phyloP scores from a whole-genome alignment of 2,329 filamentous ascomycete genomes.

The Fusarium setosum region DNA sequence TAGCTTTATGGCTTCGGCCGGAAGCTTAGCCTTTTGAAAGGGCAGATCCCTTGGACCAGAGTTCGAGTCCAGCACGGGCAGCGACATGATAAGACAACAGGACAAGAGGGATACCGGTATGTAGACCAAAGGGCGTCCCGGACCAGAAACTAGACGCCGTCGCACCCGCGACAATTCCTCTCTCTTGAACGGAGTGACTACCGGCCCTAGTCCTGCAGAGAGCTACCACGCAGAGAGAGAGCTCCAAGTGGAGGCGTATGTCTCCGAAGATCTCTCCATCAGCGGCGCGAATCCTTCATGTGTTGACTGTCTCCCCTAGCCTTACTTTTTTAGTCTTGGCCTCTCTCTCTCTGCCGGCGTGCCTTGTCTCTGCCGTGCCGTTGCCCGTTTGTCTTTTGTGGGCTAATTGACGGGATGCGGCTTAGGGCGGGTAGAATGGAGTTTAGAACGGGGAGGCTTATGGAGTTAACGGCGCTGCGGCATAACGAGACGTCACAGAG shows the following conservation, averaged over 20 bases:
- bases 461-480: slow-evolving; percentile 21
- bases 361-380: too few species aligned
- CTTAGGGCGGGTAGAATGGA: slow-evolving; percentile 5
- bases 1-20: slow-evolving; percentile 4
- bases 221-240: too few species aligned
- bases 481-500: slow-evolving; percentile 27
- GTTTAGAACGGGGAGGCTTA: slow-evolving; percentile 20
- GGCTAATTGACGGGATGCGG: background rate
- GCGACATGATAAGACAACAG: background rate
- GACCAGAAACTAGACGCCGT: background rate
- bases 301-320: background rate
- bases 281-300: slow-evolving; percentile 21
- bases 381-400: background rate
- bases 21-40: background rate
- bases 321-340: too few species aligned
- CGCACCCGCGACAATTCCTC: background rate
- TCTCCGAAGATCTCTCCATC: slow-evolving; percentile 20
- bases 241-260: slow-evolving; percentile 1
- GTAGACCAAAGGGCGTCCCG: background rate
- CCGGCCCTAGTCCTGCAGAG: slow-evolving; percentile 10
- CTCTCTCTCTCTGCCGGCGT: too few species aligned
- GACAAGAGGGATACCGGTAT: background rate
- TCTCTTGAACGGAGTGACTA: slow-evolving; percentile 1
- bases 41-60: too few species aligned
- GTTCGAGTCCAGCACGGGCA: background rate